Evolutionary conservation across 768 basidiomycete genomes (phyloP).

Genomic region (Phylloporus sp.): DNA sequence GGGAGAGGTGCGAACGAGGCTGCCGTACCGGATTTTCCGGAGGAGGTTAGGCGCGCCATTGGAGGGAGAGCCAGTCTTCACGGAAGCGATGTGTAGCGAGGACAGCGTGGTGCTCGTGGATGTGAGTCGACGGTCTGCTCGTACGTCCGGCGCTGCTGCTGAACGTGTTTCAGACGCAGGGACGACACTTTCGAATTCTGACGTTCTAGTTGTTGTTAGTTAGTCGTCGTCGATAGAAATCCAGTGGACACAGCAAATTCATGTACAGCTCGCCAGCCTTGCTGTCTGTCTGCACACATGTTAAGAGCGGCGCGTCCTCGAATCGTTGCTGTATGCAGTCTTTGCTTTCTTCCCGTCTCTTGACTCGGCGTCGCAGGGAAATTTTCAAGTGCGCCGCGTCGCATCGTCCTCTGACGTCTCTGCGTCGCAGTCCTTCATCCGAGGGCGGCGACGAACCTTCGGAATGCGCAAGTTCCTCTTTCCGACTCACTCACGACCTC

Average conservation of each 20-base stretch:
- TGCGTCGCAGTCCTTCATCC: not conserved
- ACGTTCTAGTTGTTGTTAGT: no score
- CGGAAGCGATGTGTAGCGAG: conserved; percentile 49
- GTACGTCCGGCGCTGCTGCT: not conserved
- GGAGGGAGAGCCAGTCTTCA: conserved; percentile 10
- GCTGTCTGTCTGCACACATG: conserved; percentile 15
- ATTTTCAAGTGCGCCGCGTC: no score
- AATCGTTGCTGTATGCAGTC: not conserved
- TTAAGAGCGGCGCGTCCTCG: conserved; percentile 17
- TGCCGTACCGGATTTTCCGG: conserved; percentile 43
- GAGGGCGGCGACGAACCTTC: conserved; percentile 31
- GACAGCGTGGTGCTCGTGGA: conserved; percentile 52
- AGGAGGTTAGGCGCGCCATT: conserved; percentile 15
- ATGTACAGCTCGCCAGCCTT: conserved; percentile 22
- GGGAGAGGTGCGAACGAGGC: conserved; percentile 37
- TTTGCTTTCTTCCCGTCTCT: conserved; percentile 25
- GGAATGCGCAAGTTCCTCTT: conserved; percentile 44
- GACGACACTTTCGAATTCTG: conserved; percentile 26
- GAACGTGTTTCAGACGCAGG: conserved; percentile 13
- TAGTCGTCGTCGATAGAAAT: no score
- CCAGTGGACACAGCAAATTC: no score
- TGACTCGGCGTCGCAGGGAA: conserved; percentile 33
- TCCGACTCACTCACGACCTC: not conserved
- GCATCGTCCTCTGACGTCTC: not conserved
- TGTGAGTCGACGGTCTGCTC: conserved; percentile 23